Evolutionary conservation across 192 early-diverging fungal species (phyloP).

Genomic region (Backusella macrospora): DNA sequence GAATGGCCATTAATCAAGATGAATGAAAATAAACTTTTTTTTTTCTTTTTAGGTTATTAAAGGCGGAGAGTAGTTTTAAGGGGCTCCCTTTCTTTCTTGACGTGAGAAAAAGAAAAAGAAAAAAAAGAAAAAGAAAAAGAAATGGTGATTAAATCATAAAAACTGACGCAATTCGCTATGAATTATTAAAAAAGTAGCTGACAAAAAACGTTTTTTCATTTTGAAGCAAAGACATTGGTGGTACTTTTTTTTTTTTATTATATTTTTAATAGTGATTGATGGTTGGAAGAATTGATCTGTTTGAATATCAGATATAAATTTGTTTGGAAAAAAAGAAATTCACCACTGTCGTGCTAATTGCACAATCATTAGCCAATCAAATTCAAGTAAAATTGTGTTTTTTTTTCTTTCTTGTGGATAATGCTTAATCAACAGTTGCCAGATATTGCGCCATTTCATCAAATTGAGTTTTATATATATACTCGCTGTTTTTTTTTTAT

Average conservation of each 20-base stretch:
- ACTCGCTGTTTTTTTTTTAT: neutral
- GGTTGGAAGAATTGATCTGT: neutral
- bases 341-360: slow-evolving; percentile 11
- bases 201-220: neutral
- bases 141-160: neutral
- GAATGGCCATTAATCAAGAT: no score
- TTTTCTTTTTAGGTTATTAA: no score
- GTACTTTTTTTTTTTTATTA: neutral
- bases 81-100: no score
- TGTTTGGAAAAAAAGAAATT: neutral
- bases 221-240: neutral
- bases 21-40: no score
- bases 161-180: neutral
- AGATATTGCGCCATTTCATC: slow-evolving; percentile 26
- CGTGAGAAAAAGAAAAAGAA: neutral
- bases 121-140: neutral
- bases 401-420: neutral
- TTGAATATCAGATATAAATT: neutral
- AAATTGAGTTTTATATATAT: slow-evolving; percentile 15
- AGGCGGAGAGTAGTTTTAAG: no score
- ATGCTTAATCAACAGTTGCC: slow-evolving; percentile 1
- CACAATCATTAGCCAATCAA: slow-evolving; percentile 23
- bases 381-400: slow-evolving; percentile 7
- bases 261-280: neutral
- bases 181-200: neutral